Base-by-base conservation (phyloP, 352 stramenopile species). In the Phytophthora europaea region DNA sequence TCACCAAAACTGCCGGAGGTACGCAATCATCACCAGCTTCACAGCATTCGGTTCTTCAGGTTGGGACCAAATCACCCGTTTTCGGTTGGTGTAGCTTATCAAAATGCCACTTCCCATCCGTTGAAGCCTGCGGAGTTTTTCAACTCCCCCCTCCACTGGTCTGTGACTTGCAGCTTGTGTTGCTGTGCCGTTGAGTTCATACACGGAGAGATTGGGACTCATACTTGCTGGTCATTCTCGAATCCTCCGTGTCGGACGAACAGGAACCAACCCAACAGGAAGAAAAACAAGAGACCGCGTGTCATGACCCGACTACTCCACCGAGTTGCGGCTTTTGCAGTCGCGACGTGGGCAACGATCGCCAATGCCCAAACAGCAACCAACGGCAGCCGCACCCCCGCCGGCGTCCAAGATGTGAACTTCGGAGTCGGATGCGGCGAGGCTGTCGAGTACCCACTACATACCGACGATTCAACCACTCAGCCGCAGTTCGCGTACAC, bases 381-480 rank as follows among this genome's bases (percentile, higher is more conserved):
- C 15, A 79, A 66, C 61, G 73, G 51, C n/a, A 79, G 58, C 61
- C 69, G 55, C 52, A 65, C 16, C 26, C 58, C 67, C 47, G 45
- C 57, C 15, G 73, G 73, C 22, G 52, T 72, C 12, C 36, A 69
- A 65, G 22, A 53, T 18, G n/a, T 67, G 10, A 64, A 51, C 36
- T 66, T 85, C 28, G 71, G 67, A 9, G 76, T 83, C 18, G 82
- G 83, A 34, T 90, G 82, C 53, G 65, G 65, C 36, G 59, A 48
- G 15, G 55, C 28, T 36, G 48, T 60, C 13, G 20, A 48, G 8
- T 89, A 86, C 34, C 67, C 78, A 3, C 47, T 31, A 7, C 60
- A 62, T 20, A 81, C 68, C 6, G 61, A 56, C 20, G 57, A 58
- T 5, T 71, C 58, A 12, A 64, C 36, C 9, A 15, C 52, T 2